Evolutionary conservation across 768 basidiomycete genomes (phyloP).

Genomic region (Rubroboletus satanas): DNA sequence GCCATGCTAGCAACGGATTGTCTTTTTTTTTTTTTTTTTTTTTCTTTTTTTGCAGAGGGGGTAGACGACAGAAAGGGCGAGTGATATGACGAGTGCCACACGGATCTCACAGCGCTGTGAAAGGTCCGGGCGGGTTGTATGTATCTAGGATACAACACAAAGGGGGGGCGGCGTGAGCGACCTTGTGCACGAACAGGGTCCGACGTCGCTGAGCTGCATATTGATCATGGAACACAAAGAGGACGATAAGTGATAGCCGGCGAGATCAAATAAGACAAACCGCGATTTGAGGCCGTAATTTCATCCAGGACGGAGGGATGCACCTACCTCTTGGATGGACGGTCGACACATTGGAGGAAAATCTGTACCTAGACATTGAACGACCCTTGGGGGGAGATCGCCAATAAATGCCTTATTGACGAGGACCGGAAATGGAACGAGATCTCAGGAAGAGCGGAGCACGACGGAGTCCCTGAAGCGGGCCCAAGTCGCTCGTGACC

Average conservation of each 20-base stretch:
- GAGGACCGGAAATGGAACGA: constrained; percentile 22
- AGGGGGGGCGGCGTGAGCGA: not conserved
- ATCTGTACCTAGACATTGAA: not conserved
- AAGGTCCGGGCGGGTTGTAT: constrained; percentile 9
- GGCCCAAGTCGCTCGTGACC: constrained; percentile 19
- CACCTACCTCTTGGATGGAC: not conserved
- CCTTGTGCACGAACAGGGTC: not conserved
- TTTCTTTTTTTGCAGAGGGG: not conserved
- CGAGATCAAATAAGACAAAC: constrained; percentile 18
- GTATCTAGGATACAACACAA: constrained; percentile 14
- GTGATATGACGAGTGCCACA: not conserved
- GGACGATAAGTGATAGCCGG: constrained; percentile 11
- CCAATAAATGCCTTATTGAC: constrained; percentile 22
- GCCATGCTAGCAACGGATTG: constrained; percentile 10
- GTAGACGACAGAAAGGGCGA: not conserved
- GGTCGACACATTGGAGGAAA: not conserved
- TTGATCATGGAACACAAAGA: not conserved
- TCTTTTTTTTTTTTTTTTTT: not conserved
- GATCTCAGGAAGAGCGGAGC: constrained; percentile 22
- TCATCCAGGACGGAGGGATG: not conserved
- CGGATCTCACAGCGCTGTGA: constrained; percentile 15
- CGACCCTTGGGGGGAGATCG: constrained; percentile 18
- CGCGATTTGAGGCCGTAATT: not conserved
- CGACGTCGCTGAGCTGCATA: not conserved
- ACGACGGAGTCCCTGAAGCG: constrained; percentile 23